Base-by-base conservation (phyloP, 106 monocot genomes). In the Allium cepa region DNA sequence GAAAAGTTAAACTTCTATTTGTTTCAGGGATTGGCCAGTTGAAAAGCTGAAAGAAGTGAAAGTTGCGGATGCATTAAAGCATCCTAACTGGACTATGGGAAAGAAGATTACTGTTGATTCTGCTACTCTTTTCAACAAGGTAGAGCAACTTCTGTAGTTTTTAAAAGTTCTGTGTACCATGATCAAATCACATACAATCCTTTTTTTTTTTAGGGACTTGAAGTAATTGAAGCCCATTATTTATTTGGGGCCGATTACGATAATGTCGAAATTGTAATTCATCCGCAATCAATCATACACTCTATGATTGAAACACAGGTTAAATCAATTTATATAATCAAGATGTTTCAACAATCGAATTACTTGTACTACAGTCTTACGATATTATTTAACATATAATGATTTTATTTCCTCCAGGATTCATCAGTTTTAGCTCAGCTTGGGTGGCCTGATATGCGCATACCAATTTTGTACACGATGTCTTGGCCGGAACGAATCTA, bases 291-390 rank as follows among this genome's bases (percentile, higher is more conserved):
- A 8, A 92, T 97, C 70, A 97, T 97, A 76, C 96, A 97, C 73
- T 97, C 96, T n/a, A 97, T 97, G 96, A 59, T 97, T 49, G 96
- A 97, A 72, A 97, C 96, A 69, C 88, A 97, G 88, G 96, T 97
- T 60, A 47, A 57, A 56, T n/a, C 12, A 0, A 36, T 60, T 53
- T 47, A 69, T 17, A 46, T 46, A n/a, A 13, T 59, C 22, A 9
- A 18, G 36, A 36, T 36, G 36, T 36, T 36, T 36, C 5, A 36
- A 36, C 0, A 36, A 36, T 5, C 4, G 36, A 36, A 36, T 36
- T 5, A 36, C 36, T 36, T 36, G 36, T 36, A 36, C 36, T 36
- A 36, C 36, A 36, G 4, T 61, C 0, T 22, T 17, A 61, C 10
- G 17, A 55, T 12, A 60, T 22, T 22, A 60, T 60, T 64, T 8